Evolutionary conservation across 176 grass and related monocot species (phyloP), one percentile per base, ranked within the genome.

Genomic region (Dendrocalamus sinicus): DNA sequence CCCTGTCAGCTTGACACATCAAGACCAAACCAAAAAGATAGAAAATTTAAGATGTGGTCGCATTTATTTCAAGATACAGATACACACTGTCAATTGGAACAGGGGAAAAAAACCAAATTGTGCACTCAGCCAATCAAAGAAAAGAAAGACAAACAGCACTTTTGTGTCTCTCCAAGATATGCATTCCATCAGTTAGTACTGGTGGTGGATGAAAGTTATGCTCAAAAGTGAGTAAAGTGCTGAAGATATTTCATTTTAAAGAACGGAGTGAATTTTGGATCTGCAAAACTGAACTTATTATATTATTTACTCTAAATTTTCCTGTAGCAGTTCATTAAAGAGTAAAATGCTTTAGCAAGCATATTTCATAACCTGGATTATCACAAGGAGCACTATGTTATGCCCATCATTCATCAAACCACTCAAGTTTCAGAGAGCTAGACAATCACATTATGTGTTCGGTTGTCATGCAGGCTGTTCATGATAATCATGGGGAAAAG

Each of bases 381-480:
- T 80, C 40, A 51, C 67, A 85, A 74, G 39, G 57, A 86, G 46
- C 7, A 57, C 9, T 71, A 41, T 6, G 8, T 76, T 83, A 57
- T 60, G 63, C 70, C 2, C 20, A 45, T 64, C 24, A 26, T 62
- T 74, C 39, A 37, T 75, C 44, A 44, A 76, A 60, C 23, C 15
- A 63, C 37, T 58, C 5, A 40, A 74, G 59, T 47, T 45, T 54
- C 72, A 61, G 39, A 69, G 37, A 83, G 45, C 39, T 82, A 26
- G 40, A 47, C 12, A 83, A 62, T 77, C 24, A 78, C 60, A 59
- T 75, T 72, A 75, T 73, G 55, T 85, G 14, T 16, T 63, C 19
- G 45, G 73, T 92, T 70, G 30, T 57, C 86, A 45, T 83, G 81
- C 63, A 98, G 95, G 93, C 72, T 79, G 58, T 92, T 86, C 67